Base-by-base conservation (phyloP, 352 stramenopile species). In the Globisporangium splendens region DNA sequence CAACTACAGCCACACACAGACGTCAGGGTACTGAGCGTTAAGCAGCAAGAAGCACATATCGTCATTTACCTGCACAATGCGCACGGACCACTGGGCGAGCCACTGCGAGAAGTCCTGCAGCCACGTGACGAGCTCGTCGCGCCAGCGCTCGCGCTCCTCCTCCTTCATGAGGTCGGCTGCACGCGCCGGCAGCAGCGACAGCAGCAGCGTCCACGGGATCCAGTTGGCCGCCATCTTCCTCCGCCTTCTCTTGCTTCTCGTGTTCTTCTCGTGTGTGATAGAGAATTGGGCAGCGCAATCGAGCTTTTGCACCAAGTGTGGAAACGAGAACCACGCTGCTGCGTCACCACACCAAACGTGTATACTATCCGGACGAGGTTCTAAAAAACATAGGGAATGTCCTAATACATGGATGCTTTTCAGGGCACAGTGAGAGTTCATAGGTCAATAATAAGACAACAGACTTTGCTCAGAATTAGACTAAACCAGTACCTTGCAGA, bases 131-230 rank as follows among this genome's bases (percentile, higher is more conserved):
- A 86, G 50, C 63, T 82, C 70, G 47, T 77, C 77, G 21, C 73
- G 73, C 39, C 80, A 59, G 38, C 72, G 68, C 42, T 74, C 70
- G 35, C 79, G 77, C 65, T 81, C 66, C 43, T 58, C 61, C 44
- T 87, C 75, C 54, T 88, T 54, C 14, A 84, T 52, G 1, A 80
- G 33, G 24, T 82, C 70, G 7, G 71, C 80, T 18, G 68, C 73
- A 31, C 64, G 58, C 10, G 74, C 59, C 12, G 77, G 77, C 51
- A 88, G 64, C 54, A 90, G 55, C 59, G 73, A 57, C 50, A 82
- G 65, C 65, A 79, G 62, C 57, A 86, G 46, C 53, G 68, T 69
- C 79, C 79, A 88, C 20, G 78, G 77, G 24, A 79, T 57, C 72
- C 67, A 75, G 57, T 43, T 56, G 46, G 48, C 62, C 52, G 64